Evolutionary conservation across 805 yeast genomes (phyloP).

Genomic region (Teunomyces barrocoloradensis): DNA sequence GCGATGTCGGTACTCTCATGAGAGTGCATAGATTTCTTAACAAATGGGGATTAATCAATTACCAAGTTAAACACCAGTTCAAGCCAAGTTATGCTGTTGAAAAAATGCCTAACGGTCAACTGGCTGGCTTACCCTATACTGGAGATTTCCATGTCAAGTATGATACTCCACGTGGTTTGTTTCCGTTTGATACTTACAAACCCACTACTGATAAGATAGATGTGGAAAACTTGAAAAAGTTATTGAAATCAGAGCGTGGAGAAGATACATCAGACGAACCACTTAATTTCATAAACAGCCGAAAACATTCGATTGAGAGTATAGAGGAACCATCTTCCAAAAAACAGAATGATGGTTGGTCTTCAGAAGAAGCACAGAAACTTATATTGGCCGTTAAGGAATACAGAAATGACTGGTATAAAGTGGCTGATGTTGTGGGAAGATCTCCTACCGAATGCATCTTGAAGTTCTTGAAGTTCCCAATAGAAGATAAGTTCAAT

Average conservation of each 20-base stretch:
- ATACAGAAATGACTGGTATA: slow-evolving; percentile 74
- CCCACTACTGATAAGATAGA: slow-evolving; percentile 54
- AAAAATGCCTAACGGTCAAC: slow-evolving; percentile 39
- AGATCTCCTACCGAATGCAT: slow-evolving; percentile 79
- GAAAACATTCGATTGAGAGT: not conserved
- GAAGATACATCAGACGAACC: slow-evolving; percentile 1
- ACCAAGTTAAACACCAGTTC: slow-evolving; percentile 80
- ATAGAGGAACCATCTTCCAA: slow-evolving; percentile 18
- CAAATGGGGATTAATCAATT: slow-evolving; percentile 92
- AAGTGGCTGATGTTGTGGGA: slow-evolving; percentile 60
- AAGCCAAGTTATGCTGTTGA: slow-evolving; percentile 64
- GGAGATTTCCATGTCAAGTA: slow-evolving; percentile 74
- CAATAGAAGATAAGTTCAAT: slow-evolving; percentile 71
- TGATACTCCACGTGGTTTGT: slow-evolving; percentile 90
- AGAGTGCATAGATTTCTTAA: slow-evolving; percentile 80
- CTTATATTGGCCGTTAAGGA: slow-evolving; percentile 63
- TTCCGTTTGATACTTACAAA: slow-evolving; percentile 84
- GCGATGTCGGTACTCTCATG: slow-evolving; percentile 87
- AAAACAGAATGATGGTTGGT: slow-evolving; percentile 53
- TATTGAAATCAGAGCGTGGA: slow-evolving; percentile 17
- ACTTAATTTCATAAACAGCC: not conserved
- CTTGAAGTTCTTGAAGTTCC: slow-evolving; percentile 71
- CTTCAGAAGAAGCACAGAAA: slow-evolving; percentile 55
- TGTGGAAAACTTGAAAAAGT: slow-evolving; percentile 32
- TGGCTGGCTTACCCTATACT: slow-evolving; percentile 61